Evolutionary conservation across 225 moss, liverwort and hornwort genomes (phyloP).

Genomic region (Ulota crispa): DNA sequence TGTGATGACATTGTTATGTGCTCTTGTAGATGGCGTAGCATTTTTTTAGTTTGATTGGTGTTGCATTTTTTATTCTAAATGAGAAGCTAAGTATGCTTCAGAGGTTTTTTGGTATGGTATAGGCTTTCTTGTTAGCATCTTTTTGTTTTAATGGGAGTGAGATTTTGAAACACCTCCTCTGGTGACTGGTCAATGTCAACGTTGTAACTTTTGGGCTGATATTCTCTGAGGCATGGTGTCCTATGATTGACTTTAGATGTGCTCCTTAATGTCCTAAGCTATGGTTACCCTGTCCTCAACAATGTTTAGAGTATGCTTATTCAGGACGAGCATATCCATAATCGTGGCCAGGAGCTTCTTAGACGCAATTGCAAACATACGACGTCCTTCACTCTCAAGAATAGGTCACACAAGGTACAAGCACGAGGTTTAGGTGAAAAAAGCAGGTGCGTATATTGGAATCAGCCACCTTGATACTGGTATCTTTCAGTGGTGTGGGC

Average conservation of each 20-base stretch:
- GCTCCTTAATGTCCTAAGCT: not conserved
- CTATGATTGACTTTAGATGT: not conserved
- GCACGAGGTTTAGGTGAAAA: not conserved
- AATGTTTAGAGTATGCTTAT: not conserved
- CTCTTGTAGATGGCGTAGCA: constrained; percentile 28
- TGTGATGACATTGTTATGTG: constrained; percentile 16
- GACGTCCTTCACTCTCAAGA: not conserved
- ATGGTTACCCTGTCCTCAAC: not conserved
- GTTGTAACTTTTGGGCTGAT: not conserved
- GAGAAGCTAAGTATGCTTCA: constrained; percentile 20
- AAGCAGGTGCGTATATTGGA: not conserved
- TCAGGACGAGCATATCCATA: not conserved
- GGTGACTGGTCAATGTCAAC: not conserved
- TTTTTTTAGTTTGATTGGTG: constrained; percentile 25
- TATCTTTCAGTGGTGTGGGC: not conserved
- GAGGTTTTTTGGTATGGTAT: constrained; percentile 28
- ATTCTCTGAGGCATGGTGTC: not conserved
- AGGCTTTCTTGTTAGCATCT: constrained; percentile 32
- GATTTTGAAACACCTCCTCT: not conserved
- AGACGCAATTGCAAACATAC: not conserved
- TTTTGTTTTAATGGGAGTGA: constrained; percentile 13
- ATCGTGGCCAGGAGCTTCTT: not conserved
- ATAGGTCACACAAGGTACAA: not conserved
- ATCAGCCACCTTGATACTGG: not conserved
- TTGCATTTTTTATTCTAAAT: not conserved